Conservation (phyloP, 2,329 filamentous ascomycete species). For the Colletotrichum scovillei region DNA sequence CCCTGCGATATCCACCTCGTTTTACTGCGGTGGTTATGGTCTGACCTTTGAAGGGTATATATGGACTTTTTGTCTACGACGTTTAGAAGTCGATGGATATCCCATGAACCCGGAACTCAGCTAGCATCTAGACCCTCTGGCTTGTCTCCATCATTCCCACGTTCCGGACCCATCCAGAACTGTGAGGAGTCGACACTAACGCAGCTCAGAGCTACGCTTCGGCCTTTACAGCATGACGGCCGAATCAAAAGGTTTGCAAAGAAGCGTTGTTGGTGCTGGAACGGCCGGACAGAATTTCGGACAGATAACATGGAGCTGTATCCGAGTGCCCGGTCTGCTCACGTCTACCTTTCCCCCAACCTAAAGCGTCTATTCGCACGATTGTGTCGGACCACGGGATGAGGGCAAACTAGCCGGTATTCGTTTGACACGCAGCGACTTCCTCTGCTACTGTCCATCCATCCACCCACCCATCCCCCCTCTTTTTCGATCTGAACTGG, state of each 20-base stretch:
- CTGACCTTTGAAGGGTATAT: not conserved
- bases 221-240: not conserved
- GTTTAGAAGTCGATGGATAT: not conserved
- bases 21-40: not conserved
- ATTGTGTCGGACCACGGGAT: not conserved
- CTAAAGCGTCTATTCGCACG: not conserved
- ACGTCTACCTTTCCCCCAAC: not conserved
- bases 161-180: not conserved
- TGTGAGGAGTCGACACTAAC: not conserved
- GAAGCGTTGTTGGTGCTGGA: not conserved
- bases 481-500: not conserved
- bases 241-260: not conserved
- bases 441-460: not conserved
- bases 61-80: not conserved
- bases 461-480: too few species aligned
- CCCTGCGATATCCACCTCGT: constrained; percentile 1
- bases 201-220: constrained; percentile 12
- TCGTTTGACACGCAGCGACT: not conserved
- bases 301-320: not conserved
- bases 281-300: not conserved
- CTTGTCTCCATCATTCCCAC: not conserved
- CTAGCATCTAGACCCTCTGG: not conserved
- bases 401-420: not conserved
- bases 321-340: not conserved
- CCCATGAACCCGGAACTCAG: constrained; percentile 7